These are phyloP conservation scores for Cylindrodendrum hubeiense DNA, from an alignment of 2,329 filamentous ascomycete species.

Conservation along the genomic window DNA sequence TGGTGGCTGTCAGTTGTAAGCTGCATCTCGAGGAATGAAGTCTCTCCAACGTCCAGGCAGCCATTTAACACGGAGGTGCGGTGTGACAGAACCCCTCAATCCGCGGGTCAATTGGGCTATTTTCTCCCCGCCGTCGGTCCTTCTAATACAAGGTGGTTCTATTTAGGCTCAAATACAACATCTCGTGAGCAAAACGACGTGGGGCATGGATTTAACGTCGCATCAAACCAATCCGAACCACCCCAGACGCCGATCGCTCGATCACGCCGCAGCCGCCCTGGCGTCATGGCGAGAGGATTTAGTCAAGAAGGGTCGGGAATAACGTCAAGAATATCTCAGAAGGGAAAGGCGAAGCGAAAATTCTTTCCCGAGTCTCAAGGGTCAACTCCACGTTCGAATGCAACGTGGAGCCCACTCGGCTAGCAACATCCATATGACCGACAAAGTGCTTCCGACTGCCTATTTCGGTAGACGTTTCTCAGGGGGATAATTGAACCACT, in stretches of 20 bases:
- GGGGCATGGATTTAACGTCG: background rate
- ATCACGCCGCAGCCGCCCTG: background rate
- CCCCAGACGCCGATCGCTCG: background rate
- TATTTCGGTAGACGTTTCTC: conserved; percentile 16
- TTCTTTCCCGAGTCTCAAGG: background rate
- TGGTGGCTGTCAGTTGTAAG: too few relatives aligned
- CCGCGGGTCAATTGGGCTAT: background rate
- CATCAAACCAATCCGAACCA: background rate
- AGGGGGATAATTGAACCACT: conserved; percentile 27
- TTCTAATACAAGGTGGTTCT: conserved; percentile 16
- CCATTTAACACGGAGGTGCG: background rate
- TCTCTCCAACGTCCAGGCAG: background rate
- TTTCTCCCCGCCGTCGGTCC: conserved; percentile 8
- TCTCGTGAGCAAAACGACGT: conserved; percentile 8
- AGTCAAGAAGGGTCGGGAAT: background rate
- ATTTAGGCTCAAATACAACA: conserved; percentile 1
- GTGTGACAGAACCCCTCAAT: background rate
- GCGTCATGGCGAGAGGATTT: background rate
- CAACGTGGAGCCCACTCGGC: conserved; percentile 16
- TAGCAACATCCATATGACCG: conserved; percentile 17
- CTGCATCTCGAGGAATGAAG: background rate
- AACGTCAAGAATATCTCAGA: background rate
- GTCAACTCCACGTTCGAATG: conserved; percentile 16
- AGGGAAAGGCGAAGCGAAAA: conserved; percentile 10
- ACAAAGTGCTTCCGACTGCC: conserved; percentile 29